These are phyloP conservation scores for Rosa lucieae DNA, from an alignment of 306 rosid species.

Conservation along the genomic window DNA sequence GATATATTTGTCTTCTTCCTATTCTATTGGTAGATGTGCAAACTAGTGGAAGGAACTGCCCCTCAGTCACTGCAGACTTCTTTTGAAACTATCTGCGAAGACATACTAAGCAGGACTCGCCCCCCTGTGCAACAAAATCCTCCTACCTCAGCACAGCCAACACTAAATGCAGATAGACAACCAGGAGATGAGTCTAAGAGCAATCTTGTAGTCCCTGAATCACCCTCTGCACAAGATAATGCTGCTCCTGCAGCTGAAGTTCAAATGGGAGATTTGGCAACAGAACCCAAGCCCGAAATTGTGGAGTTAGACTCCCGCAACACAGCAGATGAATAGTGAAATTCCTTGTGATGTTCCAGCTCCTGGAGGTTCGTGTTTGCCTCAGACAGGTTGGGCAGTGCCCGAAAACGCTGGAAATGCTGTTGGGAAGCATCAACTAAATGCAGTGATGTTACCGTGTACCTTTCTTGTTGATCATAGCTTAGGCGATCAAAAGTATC, in stretches of 20 bases:
- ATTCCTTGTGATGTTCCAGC: constrained; percentile 17
- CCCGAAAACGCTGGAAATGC: constrained; percentile 13
- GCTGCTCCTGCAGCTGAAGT: constrained; percentile 25
- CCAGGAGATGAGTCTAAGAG: constrained; percentile 25
- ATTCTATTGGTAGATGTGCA: constrained; percentile 72
- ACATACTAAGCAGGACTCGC: constrained; percentile 47
- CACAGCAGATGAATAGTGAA: constrained; percentile 25
- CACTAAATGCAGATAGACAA: constrained; percentile 12
- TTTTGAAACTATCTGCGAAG: constrained; percentile 52
- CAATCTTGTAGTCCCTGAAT: constrained; percentile 22
- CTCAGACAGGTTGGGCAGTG: background rate
- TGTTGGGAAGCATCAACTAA: constrained; percentile 18
- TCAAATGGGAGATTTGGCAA: constrained; percentile 29
- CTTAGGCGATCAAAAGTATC: background rate
- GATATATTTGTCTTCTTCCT: background rate
- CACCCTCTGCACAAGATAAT: constrained; percentile 35
- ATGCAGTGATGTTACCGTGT: background rate
- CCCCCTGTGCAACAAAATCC: constrained; percentile 33
- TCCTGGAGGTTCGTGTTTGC: constrained; percentile 7
- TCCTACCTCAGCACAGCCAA: constrained; percentile 24
- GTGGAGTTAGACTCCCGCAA: constrained; percentile 14
- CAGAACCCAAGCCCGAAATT: constrained; percentile 30
- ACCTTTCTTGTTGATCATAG: background rate
- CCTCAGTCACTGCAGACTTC: constrained; percentile 36
- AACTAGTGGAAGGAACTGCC: constrained; percentile 51